Base-by-base conservation (phyloP, 345 rosid genomes). In the Aegle marmelos region DNA sequence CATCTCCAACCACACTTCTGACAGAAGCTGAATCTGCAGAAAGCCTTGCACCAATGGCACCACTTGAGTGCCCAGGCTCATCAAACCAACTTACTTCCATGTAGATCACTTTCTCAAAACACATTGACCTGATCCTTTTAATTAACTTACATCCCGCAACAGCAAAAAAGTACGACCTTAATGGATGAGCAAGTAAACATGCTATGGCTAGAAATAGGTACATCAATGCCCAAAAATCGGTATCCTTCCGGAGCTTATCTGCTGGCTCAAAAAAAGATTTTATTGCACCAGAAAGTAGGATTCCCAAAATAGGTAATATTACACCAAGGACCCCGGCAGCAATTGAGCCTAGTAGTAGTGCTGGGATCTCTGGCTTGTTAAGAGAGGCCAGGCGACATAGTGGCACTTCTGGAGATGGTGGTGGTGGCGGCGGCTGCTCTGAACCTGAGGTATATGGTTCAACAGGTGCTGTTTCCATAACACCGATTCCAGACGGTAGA, bases 41-140 rank as follows among this genome's bases (percentile, higher is more conserved):
- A 0, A 94, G 89, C 73, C 97, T 88, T 4, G 97, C 90, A 53
- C 97, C 94, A 66, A 94, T 68, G 2, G 87, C 80, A 74, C 98
- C 97, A 28, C 93, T 93, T 0, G 97, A 91, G 84, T 94, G 88
- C 3, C 85, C 82, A 16, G 86, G 85, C 68, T 91, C 90, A 77
- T 94, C 97, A 50, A 94, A 94, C 97, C 97, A 94, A 19, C 94
- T 76, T 50, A 95, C 81, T 65, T 95, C 98, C 97, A 91, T 92
- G 73, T 80, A 83, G 68, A 93, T 89, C 13, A 87, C 87, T 80
- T 87, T 90, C 88, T 91, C 87, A n/a, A 92, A 94, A 75, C 93
- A 89, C 85, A 89, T 83, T 17, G 89, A 72, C 56, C 94, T 77
- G 2, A 93, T 87, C 54, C 97, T 60, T 54, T 82, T 85, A 71